These are phyloP conservation scores for Agrocybe chaxingu DNA, from an alignment of 768 basidiomycete species.

Conservation along the genomic window DNA sequence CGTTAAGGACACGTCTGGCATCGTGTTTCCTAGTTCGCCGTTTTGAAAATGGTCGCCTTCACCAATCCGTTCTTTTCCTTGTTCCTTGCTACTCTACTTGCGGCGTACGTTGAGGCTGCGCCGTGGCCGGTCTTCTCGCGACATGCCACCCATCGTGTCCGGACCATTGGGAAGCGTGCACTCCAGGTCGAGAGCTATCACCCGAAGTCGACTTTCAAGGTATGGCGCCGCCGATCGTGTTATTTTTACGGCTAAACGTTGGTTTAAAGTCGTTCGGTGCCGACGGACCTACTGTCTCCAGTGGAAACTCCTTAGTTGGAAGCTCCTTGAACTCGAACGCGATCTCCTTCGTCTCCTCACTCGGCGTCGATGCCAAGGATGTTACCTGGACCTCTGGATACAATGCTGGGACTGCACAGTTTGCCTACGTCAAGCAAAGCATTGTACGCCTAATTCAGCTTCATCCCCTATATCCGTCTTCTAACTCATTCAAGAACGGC, in stretches of 20 bases:
- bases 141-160: constrained; percentile 28
- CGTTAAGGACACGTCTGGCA: no score
- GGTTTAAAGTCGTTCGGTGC: constrained; percentile 9
- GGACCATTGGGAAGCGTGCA: constrained; percentile 21
- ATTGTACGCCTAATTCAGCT: constrained; percentile 12
- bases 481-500: constrained; percentile 21
- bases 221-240: background rate
- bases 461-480: background rate
- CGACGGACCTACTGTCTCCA: background rate
- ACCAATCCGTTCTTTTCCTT: constrained; percentile 21
- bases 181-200: constrained; percentile 19
- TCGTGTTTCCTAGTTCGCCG: constrained; percentile 2
- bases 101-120: constrained; percentile 22
- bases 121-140: constrained; percentile 27
- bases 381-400: constrained; percentile 17
- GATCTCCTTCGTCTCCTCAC: constrained; percentile 10
- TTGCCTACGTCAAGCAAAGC: constrained; percentile 23
- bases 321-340: constrained; percentile 12
- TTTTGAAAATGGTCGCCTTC: constrained; percentile 28
- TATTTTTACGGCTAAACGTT: background rate
- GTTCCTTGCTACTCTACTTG: constrained; percentile 21
- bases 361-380: constrained; percentile 11
- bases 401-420: constrained; percentile 9
- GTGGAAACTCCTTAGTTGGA: constrained; percentile 1
- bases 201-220: constrained; percentile 20